These are phyloP conservation scores for Hyphopichia burtonii DNA, from an alignment of 1,139 yeast species.

Conservation along the genomic window DNA sequence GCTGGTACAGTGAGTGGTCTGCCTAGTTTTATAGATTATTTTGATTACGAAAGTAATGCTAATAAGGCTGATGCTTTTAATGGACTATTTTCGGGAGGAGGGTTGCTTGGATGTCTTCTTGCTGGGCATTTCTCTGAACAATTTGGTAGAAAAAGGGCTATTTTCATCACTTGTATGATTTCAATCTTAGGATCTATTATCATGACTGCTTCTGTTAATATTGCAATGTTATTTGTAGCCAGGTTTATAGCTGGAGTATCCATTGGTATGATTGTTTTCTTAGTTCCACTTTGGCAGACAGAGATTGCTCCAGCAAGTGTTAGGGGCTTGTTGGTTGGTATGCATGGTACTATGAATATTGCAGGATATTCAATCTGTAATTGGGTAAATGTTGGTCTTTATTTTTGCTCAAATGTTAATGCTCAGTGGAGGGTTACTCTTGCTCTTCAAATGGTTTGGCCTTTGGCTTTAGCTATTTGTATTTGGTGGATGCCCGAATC, in stretches of 20 bases:
- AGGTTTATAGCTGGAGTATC: background rate
- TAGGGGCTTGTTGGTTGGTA: background rate
- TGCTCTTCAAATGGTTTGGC: background rate
- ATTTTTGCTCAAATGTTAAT: background rate
- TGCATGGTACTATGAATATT: background rate
- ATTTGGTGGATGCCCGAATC: slow-evolving; percentile 53
- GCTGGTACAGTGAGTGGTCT: background rate
- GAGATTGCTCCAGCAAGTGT: background rate
- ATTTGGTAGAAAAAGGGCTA: background rate
- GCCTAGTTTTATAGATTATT: background rate
- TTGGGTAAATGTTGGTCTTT: background rate
- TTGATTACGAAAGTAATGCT: background rate
- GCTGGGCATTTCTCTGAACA: background rate
- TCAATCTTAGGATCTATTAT: background rate
- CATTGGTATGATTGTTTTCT: background rate
- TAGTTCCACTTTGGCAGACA: background rate
- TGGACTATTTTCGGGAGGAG: background rate
- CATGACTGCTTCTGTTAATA: background rate
- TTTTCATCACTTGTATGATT: background rate
- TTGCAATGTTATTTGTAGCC: background rate
- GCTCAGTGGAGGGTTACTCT: background rate
- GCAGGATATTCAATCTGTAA: background rate
- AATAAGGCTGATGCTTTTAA: background rate
- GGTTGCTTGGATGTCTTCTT: background rate
- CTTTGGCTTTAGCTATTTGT: background rate